phyloP scores from a whole-genome alignment of 139 green algal species.

The Tetratostichococcus sp. region DNA sequence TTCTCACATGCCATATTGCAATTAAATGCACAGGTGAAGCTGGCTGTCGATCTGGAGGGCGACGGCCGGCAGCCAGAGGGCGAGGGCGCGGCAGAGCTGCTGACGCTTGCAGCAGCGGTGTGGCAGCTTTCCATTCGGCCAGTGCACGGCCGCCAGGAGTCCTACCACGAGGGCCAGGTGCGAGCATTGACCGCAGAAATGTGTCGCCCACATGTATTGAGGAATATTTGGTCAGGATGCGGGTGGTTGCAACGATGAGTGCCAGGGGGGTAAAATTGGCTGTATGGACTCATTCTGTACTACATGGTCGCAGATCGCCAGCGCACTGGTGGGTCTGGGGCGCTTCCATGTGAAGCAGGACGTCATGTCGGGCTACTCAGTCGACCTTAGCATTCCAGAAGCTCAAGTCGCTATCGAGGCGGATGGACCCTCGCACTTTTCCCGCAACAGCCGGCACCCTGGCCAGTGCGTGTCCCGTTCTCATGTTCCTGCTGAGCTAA shows the following conservation, averaged over 20 bases:
- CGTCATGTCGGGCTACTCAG: background rate
- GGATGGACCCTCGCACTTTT: slow-evolving; percentile 7
- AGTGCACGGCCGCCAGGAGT: background rate
- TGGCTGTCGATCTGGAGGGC: background rate
- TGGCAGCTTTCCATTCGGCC: background rate
- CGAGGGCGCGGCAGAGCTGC: background rate
- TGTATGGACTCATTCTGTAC: no score
- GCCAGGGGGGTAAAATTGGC: no score
- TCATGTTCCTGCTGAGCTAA: no score
- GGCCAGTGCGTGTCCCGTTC: background rate
- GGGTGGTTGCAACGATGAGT: no score
- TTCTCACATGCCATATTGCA: no score
- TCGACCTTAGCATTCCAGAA: slow-evolving; percentile 8
- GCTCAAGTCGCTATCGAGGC: slow-evolving; percentile 7
- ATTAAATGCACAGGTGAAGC: background rate
- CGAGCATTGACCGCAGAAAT: no score
- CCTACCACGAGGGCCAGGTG: background rate
- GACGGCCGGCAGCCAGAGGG: background rate
- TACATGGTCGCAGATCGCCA: background rate
- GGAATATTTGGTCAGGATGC: no score
- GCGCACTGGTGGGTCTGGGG: background rate
- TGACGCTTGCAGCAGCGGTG: background rate
- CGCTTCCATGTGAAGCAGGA: slow-evolving; percentile 4
- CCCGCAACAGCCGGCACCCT: background rate
- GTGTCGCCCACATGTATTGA: no score